These are phyloP conservation scores for Curvularia sp. DNA, from an alignment of 2,329 filamentous ascomycete genomes.

Conservation along the genomic window DNA sequence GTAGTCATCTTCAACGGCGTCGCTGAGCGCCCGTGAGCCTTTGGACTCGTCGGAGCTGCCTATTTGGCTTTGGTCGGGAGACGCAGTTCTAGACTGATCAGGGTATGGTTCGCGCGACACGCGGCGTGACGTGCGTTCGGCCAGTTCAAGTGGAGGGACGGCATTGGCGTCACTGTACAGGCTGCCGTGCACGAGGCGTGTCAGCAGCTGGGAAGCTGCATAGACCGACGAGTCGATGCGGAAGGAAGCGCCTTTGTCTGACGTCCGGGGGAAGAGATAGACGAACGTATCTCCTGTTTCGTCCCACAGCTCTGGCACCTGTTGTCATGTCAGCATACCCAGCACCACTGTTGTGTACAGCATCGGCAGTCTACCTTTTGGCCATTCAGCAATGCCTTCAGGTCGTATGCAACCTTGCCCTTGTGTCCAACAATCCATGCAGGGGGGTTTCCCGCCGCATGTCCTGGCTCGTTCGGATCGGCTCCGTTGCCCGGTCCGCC, in stretches of 20 bases:
- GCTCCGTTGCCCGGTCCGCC: conserved; percentile 32
- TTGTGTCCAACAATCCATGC: conserved; percentile 67
- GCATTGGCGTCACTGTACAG: conserved; percentile 51
- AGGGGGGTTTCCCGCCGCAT: conserved; percentile 34
- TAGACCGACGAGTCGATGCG: conserved; percentile 66
- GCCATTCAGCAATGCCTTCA: conserved; percentile 58
- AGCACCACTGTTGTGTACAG: conserved; percentile 10
- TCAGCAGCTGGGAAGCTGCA: conserved; percentile 63
- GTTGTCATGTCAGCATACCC: conserved; percentile 21
- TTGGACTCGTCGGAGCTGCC: conserved; percentile 55
- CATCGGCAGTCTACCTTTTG: conserved; percentile 54
- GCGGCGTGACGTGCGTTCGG: conserved; percentile 30
- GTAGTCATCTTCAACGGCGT: conserved; percentile 56
- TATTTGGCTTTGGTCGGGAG: conserved; percentile 42
- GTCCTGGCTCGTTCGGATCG: conserved; percentile 22
- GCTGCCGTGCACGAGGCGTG: conserved; percentile 62
- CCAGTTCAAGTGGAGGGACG: conserved; percentile 26
- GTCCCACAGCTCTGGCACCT: conserved; percentile 68
- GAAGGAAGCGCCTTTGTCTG: conserved; percentile 66
- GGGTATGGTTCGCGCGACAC: conserved; percentile 29
- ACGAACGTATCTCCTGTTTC: conserved; percentile 67
- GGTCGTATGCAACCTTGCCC: conserved; percentile 63
- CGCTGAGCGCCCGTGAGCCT: conserved; percentile 57
- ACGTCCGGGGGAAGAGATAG: conserved; percentile 66
- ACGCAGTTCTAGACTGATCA: conserved; percentile 43